Base-by-base conservation (phyloP, 169 alveolate species). In the Plasmodium berghei region DNA sequence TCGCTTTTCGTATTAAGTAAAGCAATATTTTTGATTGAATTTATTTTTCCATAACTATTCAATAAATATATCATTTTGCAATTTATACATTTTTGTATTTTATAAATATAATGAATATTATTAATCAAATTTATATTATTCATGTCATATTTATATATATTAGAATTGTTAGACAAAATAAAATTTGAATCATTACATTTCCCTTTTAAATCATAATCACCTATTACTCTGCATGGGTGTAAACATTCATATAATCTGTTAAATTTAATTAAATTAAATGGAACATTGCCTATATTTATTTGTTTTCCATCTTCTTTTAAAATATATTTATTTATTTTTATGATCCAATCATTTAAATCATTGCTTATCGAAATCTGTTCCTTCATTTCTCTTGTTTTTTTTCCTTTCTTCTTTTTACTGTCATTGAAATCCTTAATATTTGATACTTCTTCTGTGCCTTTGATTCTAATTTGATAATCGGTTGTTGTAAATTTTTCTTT, bases 181-280 rank as follows among this genome's bases (percentile, higher is more conserved):
- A 42, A 16, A 0, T 14, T 12, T 22, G 16, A 18, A 6, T 3
- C 49, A 20, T 48, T 28, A 62, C 58, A 67, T 48, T 70, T 83
- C 40, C 62, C 70, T 48, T 83, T 83, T 26, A 83, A 24, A 48
- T 83, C 90, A 56, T 83, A 69, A 62, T 83, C 90, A 12, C 90
- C 90, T 28, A 83, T 83, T 40, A 83, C 90, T 20, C 90, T 67
- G 10, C 73, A 83, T 1, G 90, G 90, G 20, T 83, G 90, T 67
- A 83, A 61, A 28, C 90, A 69, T 2, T 73, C 85, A 69, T 83
- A 71, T 16, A 83, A 46, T 45, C 90, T 55, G 62, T 83, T 83
- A 66, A 55, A 42, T 52, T 83, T 54, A 20, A 83, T 55, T 66
- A 70, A 16, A 9, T 58, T 73, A 20, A 12, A 40, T 5, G 90